These are phyloP conservation scores for Gymnopus androsaceus DNA, from an alignment of 1,284 basidiomycete genomes.

Conservation along the genomic window DNA sequence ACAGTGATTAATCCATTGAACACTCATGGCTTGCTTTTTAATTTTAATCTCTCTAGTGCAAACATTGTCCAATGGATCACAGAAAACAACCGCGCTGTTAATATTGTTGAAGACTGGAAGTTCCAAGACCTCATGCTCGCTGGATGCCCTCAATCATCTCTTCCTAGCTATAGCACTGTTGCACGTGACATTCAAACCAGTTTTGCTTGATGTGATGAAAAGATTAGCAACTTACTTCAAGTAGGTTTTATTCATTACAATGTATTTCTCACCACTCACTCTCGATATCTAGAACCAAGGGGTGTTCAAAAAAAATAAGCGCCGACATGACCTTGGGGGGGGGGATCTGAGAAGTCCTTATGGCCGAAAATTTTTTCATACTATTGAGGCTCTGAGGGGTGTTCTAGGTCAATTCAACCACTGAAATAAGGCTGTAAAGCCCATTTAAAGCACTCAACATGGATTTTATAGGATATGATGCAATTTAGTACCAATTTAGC, in stretches of 20 bases:
- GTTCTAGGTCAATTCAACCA: too few relatives aligned
- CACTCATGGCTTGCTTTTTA: neutral
- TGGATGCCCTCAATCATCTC: conserved; percentile 23
- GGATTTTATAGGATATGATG: too few relatives aligned
- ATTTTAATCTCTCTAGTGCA: neutral
- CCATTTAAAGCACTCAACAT: too few relatives aligned
- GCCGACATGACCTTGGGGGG: too few relatives aligned
- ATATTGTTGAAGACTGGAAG: conserved; percentile 17
- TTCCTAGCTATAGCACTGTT: conserved; percentile 27
- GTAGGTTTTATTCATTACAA: neutral
- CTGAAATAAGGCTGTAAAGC: too few relatives aligned
- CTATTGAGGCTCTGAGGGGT: too few relatives aligned
- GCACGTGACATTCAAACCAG: conserved; percentile 26
- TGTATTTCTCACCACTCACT: too few relatives aligned
- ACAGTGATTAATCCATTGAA: neutral
- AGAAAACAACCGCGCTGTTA: conserved; percentile 19
- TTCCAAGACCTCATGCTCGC: conserved; percentile 28
- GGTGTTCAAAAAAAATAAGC: too few relatives aligned
- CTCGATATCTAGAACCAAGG: too few relatives aligned
- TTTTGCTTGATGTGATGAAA: conserved; percentile 19
- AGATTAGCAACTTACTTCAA: conserved; percentile 18
- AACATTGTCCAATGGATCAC: conserved; percentile 30
- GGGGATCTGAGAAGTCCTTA: too few relatives aligned
- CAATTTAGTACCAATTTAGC: too few relatives aligned
- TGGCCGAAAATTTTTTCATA: too few relatives aligned